These are phyloP conservation scores for Cymbidium sinense DNA, from an alignment of 106 monocot species.

Conservation along the genomic window DNA sequence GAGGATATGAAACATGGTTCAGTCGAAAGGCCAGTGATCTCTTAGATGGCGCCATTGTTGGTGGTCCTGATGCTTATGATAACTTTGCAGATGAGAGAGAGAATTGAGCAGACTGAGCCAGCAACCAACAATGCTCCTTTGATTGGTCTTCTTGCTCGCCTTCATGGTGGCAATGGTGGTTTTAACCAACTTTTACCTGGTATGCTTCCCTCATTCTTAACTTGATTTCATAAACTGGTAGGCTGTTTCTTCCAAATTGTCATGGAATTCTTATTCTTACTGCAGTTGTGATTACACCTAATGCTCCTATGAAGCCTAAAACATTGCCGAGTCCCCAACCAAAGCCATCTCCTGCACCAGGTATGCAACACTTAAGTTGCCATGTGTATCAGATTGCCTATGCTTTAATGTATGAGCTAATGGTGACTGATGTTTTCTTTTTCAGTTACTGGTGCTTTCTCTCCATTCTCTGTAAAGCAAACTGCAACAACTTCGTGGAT, in stretches of 20 bases:
- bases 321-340: constrained; percentile 2
- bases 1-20: constrained; percentile 71
- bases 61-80: constrained; percentile 80
- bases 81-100: constrained; percentile 78
- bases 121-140: constrained; percentile 90
- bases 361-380: neutral
- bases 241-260: neutral
- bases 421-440: neutral
- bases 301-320: neutral
- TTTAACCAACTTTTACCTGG: constrained; percentile 51
- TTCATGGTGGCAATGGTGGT: constrained; percentile 37
- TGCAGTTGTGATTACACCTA: constrained; percentile 23
- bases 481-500: constrained; percentile 53
- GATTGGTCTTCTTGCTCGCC: constrained; percentile 70
- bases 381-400: too few relatives aligned
- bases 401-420: neutral
- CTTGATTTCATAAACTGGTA: too few relatives aligned
- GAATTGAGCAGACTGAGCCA: constrained; percentile 83
- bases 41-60: constrained; percentile 78
- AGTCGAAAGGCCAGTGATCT: constrained; percentile 51
- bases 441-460: constrained; percentile 21
- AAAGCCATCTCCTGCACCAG: constrained; percentile 27
- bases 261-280: neutral
- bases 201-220: neutral
- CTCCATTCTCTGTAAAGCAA: constrained; percentile 44